Percentiles rank a stretch among this genome's conserved stretches.
Conservation (phyloP, 2,329 filamentous ascomycete species). For the Ceratocystiopsis minuta region DNA sequence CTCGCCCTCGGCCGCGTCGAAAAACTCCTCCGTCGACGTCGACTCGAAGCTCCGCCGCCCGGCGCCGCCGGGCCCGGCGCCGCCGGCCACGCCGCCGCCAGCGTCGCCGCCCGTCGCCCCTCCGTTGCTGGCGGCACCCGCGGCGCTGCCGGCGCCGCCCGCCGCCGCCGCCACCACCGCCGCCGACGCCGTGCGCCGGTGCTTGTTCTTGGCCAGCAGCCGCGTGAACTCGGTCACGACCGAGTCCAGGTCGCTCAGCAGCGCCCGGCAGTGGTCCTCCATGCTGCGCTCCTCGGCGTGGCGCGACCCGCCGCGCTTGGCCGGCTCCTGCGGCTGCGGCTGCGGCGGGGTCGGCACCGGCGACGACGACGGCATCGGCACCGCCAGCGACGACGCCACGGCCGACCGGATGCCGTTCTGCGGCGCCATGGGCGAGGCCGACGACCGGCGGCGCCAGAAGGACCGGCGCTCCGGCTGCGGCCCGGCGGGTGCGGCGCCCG, state of each 20-base stretch:
- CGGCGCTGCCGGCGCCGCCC: constrained; percentile 37
- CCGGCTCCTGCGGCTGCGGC: neutral
- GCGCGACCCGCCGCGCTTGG: constrained; percentile 14
- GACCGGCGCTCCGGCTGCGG: constrained; percentile 40
- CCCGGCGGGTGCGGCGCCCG: constrained; percentile 9
- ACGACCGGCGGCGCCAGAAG: constrained; percentile 88
- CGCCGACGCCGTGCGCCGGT: constrained; percentile 44
- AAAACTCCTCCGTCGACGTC: constrained; percentile 72
- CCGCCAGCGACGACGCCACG: constrained; percentile 21
- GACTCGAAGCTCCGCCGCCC: constrained; percentile 64
- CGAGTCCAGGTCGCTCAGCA: constrained; percentile 70
- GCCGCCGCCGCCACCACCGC: constrained; percentile 24
- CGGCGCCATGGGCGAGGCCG: constrained; percentile 27
- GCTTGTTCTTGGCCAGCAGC: constrained; percentile 62
- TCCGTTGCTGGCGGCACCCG: constrained; percentile 18
- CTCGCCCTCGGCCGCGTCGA: constrained; percentile 66
- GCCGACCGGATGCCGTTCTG: constrained; percentile 20
- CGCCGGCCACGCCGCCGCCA: constrained; percentile 14
- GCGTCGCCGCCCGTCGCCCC: neutral
- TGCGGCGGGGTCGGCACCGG: neutral
- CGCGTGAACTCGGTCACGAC: constrained; percentile 69
- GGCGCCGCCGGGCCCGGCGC: too few relatives aligned
- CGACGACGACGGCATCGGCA: constrained; percentile 19
- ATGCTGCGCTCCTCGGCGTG: constrained; percentile 40
- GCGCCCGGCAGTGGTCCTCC: constrained; percentile 64